Percentiles rank a stretch among this genome's conserved stretches.
Conservation (phyloP, 495 filamentous ascomycete genomes). For the Amphirosellinia nigrospora region DNA sequence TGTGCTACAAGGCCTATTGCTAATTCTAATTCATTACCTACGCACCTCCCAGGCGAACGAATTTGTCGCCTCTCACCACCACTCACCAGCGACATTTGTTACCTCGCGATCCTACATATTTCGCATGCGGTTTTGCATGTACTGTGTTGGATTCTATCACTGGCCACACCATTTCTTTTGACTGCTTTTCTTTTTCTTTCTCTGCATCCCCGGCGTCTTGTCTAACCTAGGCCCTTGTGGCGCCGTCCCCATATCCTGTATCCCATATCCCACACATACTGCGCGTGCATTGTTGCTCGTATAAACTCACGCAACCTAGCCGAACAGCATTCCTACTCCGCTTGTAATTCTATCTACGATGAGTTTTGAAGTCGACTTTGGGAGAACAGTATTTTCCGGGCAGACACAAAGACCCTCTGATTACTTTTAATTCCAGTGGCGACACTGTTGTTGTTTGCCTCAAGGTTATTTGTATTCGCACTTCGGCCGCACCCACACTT, state of each 20-base stretch:
- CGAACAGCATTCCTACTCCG: neutral
- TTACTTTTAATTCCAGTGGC: conserved; percentile 10
- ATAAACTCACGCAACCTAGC: conserved; percentile 4
- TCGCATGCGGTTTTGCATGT: neutral
- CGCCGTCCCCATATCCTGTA: too few relatives aligned
- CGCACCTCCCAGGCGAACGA: neutral
- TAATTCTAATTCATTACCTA: neutral
- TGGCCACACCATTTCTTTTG: neutral
- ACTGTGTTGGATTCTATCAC: neutral
- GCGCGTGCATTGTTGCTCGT: conserved; percentile 5
- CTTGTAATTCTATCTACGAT: neutral
- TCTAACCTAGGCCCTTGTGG: neutral
- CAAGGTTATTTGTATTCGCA: conserved; percentile 7
- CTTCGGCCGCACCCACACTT: neutral
- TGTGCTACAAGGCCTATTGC: too few relatives aligned
- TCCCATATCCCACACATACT: conserved; percentile 1
- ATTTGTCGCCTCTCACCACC: neutral
- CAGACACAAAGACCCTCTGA: conserved; percentile 15
- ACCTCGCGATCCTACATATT: neutral
- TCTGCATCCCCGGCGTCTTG: neutral
- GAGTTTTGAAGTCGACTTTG: neutral
- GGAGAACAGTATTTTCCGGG: conserved; percentile 1
- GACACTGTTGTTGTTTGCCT: neutral
- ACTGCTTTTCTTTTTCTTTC: neutral
- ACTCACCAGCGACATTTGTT: neutral